Base-by-base conservation (phyloP, 2,329 filamentous ascomycete genomes). In the Diaporthe ampelina region DNA sequence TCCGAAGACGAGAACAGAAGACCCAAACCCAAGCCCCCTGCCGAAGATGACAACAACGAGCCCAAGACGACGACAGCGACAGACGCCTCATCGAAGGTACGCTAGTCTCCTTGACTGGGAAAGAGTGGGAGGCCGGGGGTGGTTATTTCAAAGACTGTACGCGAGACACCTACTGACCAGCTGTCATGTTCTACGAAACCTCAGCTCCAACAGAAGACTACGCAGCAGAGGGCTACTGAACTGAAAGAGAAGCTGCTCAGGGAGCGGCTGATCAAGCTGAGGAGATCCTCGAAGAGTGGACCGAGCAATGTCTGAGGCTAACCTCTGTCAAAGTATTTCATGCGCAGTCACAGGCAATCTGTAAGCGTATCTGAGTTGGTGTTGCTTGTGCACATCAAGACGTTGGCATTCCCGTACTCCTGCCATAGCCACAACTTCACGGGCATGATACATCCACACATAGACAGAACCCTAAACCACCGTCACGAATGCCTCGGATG, bases 221-320 rank as follows among this genome's bases (percentile, higher is more conserved):
- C 82, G 63, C 83, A 85, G 75, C 84, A 83, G 76, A 79, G 82
- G 77, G 84, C 85, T 74, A 88, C 83, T 77, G 83, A 87, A 78
- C 81, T 86, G 74, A 84, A 85, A 75, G 87, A 89, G 80, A 86
- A 83, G 78, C 83, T 89, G 78, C 81, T 89, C n/a, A 86, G 84
- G 80, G 87, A 89, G 77, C 86, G 84, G 80, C 88, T 89, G 77
- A 88, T 87, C 82, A 86, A 88, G 85, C 88, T 88, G 86, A 88
- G 74, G 68, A 57, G 87, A 85, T 86, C 83, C 82, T 86, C 85
- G 79, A 86, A 83, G 81, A 84, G 81, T 78, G 82, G 82, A 73
- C 76, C 79, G 78, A 80, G 80, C 79, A 82, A 82, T 76, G 81
- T 79, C 81, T 83, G 79, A 87, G 80, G 85, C 86, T 88, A 88